Base-by-base conservation (phyloP, 1,284 basidiomycete genomes). In the Cryptococcus hybrid region DNA sequence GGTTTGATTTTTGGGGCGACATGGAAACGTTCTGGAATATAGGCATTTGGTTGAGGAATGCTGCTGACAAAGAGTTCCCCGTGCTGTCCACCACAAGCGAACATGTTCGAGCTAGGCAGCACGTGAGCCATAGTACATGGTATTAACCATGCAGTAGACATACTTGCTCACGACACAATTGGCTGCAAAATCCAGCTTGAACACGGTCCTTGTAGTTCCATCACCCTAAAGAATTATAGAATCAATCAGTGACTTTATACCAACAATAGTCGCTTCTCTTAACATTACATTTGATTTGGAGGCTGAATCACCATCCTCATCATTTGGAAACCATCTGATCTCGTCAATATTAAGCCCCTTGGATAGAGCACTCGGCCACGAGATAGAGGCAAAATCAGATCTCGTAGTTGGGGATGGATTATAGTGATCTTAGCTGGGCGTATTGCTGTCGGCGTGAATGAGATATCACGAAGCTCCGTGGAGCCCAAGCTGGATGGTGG, bases 21-120 rank as follows among this genome's bases (percentile, higher is more conserved):
- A 9, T 30, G 46, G 11, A 54, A 51, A 5, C 42, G 52, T 9
- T 24, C 39, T 5, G 51, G 48, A 35, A 53, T 37, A 5, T 45
- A 30, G 15, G 51, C 36, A 12, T 49, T 30, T 9, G 51, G 55
- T 49, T 56, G 50, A 2, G 71, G 72, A 3, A 74, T 61, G 47
- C 69, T 63, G 30, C 66, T 65, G 8, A 78, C 59, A 56, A 73
- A 71, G 6, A 78, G 56, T 59, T 78, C 75, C 46, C 75, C 77
- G 56, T 75, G 71, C 56, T 77, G 76, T 1, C 77, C 77, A 7
- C 77, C 77, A 42, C 72, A 75, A 9, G 75, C 76, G 15, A 78
- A 52, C 55, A 75, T 72, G 7, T 60, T 51, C 34, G 57, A 58
- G 48, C 70, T 71, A 55, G 37, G 11, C 30, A 36, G 40, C 18